Evolutionary conservation across 768 basidiomycete genomes (phyloP).

Genomic region (Agrocybe pediades): DNA sequence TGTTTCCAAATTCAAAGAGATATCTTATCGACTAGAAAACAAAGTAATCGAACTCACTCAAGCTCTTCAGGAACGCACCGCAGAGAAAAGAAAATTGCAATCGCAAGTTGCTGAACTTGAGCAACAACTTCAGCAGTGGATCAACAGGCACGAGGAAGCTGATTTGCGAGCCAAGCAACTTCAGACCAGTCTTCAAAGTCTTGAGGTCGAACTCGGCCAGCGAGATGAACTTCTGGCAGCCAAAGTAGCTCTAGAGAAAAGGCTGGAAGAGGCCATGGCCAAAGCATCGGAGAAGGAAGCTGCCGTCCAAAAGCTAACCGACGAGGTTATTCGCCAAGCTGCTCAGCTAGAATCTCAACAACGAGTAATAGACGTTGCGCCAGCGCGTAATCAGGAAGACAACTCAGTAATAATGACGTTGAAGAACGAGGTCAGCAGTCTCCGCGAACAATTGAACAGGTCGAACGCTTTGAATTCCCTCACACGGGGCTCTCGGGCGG

Average conservation of each 20-base stretch:
- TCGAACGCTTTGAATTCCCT: constrained; percentile 91
- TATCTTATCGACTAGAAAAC: constrained; percentile 96
- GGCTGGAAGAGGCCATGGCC: constrained; percentile 74
- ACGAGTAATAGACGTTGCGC: constrained; percentile 63
- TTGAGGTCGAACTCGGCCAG: constrained; percentile 70
- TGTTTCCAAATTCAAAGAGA: constrained; percentile 97
- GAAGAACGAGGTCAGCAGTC: constrained; percentile 88
- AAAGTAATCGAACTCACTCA: constrained; percentile 99
- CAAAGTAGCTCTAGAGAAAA: constrained; percentile 80
- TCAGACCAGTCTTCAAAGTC: constrained; percentile 65
- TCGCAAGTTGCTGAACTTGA: constrained; percentile 77
- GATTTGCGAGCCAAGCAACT: constrained; percentile 74
- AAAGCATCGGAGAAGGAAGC: constrained; percentile 84
- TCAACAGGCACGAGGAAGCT: constrained; percentile 84
- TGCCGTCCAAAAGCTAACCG: constrained; percentile 77
- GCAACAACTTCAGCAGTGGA: constrained; percentile 84
- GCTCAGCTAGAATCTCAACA: constrained; percentile 77
- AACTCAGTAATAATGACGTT: constrained; percentile 84
- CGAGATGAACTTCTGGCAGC: constrained; percentile 73
- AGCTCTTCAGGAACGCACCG: constrained; percentile 83
- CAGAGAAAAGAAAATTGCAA: constrained; percentile 88
- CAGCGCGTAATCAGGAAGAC: constrained; percentile 76
- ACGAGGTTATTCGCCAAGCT: constrained; percentile 74
- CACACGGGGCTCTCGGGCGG: constrained; percentile 69
- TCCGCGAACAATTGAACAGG: constrained; percentile 95